Evolutionary conservation across 2,329 filamentous ascomycete genomes (phyloP).

Genomic region (Cadophora gregata): DNA sequence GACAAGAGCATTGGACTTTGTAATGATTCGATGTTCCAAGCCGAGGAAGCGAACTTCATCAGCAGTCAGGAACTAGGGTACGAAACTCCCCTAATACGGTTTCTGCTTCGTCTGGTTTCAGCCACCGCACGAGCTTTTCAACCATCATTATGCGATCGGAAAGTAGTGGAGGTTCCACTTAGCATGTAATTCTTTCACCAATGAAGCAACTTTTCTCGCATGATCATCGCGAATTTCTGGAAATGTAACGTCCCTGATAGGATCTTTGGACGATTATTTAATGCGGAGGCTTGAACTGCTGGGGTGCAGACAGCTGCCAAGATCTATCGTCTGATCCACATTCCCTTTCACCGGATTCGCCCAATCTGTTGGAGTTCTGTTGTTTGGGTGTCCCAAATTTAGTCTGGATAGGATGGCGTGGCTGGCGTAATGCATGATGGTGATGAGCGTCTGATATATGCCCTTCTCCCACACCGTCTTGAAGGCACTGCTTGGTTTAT

Average conservation of each 20-base stretch:
- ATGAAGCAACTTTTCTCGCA: not conserved
- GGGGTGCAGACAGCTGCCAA: conserved; percentile 2
- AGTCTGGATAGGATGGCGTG: not conserved
- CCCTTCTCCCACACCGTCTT: not conserved
- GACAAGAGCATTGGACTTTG: not conserved
- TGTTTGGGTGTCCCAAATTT: conserved; percentile 4
- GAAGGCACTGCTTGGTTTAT: not conserved
- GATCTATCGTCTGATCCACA: conserved; percentile 5
- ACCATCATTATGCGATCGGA: not conserved
- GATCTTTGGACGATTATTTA: conserved; percentile 17
- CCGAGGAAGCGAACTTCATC: conserved; percentile 2
- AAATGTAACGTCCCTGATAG: not conserved
- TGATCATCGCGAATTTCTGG: not conserved
- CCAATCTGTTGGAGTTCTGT: not conserved
- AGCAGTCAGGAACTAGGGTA: conserved; percentile 4
- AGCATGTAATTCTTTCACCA: not conserved
- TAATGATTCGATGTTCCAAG: not conserved
- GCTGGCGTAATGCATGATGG: conserved; percentile 2
- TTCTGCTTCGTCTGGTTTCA: conserved; percentile 19
- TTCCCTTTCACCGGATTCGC: not conserved
- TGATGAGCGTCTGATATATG: conserved; percentile 15
- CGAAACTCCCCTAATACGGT: conserved; percentile 10
- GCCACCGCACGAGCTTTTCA: conserved; percentile 9
- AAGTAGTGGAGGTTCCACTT: not conserved
- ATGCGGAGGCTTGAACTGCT: conserved; percentile 4